These are phyloP conservation scores for Fusarium poae DNA, from an alignment of 2,329 filamentous ascomycete species.

Conservation along the genomic window DNA sequence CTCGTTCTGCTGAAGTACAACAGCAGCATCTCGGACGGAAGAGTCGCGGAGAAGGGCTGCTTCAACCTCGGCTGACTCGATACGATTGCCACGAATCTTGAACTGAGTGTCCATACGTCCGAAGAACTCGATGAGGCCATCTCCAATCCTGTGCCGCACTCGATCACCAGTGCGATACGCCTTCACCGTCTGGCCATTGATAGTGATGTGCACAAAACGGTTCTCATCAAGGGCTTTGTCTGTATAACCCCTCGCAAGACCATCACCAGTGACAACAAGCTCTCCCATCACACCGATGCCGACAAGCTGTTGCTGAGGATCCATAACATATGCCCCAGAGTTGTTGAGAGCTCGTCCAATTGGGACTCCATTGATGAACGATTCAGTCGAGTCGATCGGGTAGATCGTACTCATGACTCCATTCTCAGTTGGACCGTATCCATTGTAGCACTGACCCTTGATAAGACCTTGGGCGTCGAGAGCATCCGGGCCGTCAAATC, in stretches of 20 bases:
- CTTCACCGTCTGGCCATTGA: neutral
- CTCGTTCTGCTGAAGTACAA: slow-evolving; percentile 8
- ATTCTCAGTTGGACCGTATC: slow-evolving; percentile 48
- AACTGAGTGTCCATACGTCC: slow-evolving; percentile 45
- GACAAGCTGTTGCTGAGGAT: slow-evolving; percentile 34
- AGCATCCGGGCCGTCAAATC: slow-evolving; percentile 25
- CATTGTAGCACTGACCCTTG: slow-evolving; percentile 13
- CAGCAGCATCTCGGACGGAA: slow-evolving; percentile 2
- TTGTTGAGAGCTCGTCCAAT: slow-evolving; percentile 42
- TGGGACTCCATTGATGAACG: slow-evolving; percentile 39
- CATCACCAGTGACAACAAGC: slow-evolving; percentile 45
- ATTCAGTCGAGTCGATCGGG: neutral
- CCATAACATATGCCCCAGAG: slow-evolving; percentile 42
- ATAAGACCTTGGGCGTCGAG: neutral
- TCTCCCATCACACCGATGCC: slow-evolving; percentile 45
- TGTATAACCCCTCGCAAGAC: slow-evolving; percentile 30
- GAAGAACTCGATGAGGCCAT: slow-evolving; percentile 44
- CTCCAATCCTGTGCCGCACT: slow-evolving; percentile 24
- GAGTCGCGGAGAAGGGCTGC: neutral
- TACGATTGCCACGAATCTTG: slow-evolving; percentile 47
- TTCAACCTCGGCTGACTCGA: slow-evolving; percentile 37
- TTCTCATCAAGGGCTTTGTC: slow-evolving; percentile 14
- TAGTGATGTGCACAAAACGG: slow-evolving; percentile 31
- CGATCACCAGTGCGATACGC: slow-evolving; percentile 45
- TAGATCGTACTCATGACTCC: slow-evolving; percentile 36